Evolutionary conservation across 2,329 filamentous ascomycete genomes (phyloP), one percentile per base, ranked within the genome.

Genomic region (Truncatella angustata): DNA sequence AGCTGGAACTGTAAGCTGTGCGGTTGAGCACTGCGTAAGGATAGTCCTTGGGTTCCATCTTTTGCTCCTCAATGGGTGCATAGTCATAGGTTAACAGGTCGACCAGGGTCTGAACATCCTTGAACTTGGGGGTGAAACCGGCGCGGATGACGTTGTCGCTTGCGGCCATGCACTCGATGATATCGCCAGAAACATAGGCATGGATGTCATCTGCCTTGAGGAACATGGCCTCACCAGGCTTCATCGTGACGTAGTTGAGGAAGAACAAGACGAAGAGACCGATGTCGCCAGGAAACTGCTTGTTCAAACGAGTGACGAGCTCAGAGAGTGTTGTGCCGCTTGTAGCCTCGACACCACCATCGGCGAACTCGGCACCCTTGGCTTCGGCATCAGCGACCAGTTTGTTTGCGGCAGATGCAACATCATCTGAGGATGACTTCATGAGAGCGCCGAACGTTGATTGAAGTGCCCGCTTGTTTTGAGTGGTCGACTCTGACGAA

Each of bases 101-200:
- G 30, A 93, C 91, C 10, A 99, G 79, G 0, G 91, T 97, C 50
- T 85, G 74, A 20, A 97, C 90, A 62, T 99, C 94, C 75, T 97
- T 97, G 81, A 96, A 99, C 70, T 99, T 99, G 51, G 94, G 94
- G 0, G 94, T 99, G 72, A 99, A 94, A 39, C 94, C 94, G 0
- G 94, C 94, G 51, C 94, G 91, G 48, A 99, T 92, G 32, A 99
- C 94, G 60, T 99, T 99, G 79, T 99, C 94, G n/a, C 90, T 96
- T 7, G 91, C 88, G 0, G 94, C 94, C 94, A 99, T 99, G 77
- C 94, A 99, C 73, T 99, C 94, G 68, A 99, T 91, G 61, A 99
- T 96, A 66, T 99, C 93, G 54, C 90, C 90, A 3, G 87, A 90
- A 39, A 95, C 74, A 70, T 99, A 99, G 45, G 94, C 94, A 69